Evolutionary conservation across 306 rosid genomes (phyloP), one percentile per base, ranked within the genome.

Genomic region (Gillenia trifoliata): DNA sequence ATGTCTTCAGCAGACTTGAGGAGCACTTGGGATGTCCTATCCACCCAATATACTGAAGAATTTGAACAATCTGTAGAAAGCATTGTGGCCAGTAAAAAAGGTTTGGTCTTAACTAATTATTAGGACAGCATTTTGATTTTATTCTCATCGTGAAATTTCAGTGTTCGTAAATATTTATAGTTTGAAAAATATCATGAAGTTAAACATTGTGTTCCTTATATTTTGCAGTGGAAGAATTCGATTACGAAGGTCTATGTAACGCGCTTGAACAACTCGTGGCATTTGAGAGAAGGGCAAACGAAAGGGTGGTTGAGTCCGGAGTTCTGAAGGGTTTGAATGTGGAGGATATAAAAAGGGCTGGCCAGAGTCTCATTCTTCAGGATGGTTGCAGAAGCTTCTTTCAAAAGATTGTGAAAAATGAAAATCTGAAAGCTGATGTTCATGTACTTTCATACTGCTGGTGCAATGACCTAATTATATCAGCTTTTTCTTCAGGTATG

Each of bases 401-500:
- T 49, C 79, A 62, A 49, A 79, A 61, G 65, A 17, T 68, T 49
- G 55, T 79, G 31, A 61, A 68, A 19, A 47, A 74, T 26, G 49
- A 45, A 60, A 61, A 26, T 33, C 20, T 69, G 52, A 68, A 50
- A 38, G 17, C 68, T 1, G 71, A 73, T 50, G 71, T 74, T 61
- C 83, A 74, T 26, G 57, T 79, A 17, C 77, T 79, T 36, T 79
- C 83, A 19, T 45, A 74, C 60, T 74, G 75, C 38, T 74, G 79
- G 83, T 79, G 75, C 29, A 55, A 78, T 68, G 79, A 79, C 6
- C 59, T 74, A 49, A 79, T 79, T 38, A 11, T 40, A 68, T 60
- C 75, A 34, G 79, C 79, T 36, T 68, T 79, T 60, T 79, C 83
- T 33, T 67, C 83, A 72, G 82, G 82, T 78, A 78, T 12, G 49